Conservation (phyloP, 495 filamentous ascomycete species). For the Penicillium salamii region DNA sequence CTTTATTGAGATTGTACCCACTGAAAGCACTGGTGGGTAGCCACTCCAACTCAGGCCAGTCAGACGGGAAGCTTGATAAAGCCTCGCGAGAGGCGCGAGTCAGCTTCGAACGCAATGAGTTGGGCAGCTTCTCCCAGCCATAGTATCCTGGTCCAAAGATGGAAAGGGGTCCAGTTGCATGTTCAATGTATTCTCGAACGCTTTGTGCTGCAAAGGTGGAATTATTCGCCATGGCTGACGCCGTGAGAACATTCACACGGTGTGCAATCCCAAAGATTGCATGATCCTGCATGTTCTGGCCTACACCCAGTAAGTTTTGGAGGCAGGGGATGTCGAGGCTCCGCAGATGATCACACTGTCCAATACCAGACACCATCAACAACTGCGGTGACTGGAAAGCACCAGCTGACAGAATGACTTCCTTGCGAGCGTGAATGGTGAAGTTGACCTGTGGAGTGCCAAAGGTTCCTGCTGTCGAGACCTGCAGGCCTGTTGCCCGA, state of each 20-base stretch:
- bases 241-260: constrained; percentile 5
- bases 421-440: constrained; percentile 43
- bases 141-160: constrained; percentile 17
- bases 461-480: constrained; percentile 23
- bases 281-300: constrained; percentile 65
- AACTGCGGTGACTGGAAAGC: constrained; percentile 61
- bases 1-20: constrained; percentile 21
- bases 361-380: constrained; percentile 63
- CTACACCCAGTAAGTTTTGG: constrained; percentile 57
- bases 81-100: constrained; percentile 4
- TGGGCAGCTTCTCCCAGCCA: constrained; percentile 48
- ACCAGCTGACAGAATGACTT: constrained; percentile 60
- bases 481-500: constrained; percentile 46
- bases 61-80: constrained; percentile 38
- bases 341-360: constrained; percentile 46
- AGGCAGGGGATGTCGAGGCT: constrained; percentile 49
- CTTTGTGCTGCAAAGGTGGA: constrained; percentile 4
- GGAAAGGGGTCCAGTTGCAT: constrained; percentile 16
- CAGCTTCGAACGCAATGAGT: constrained; percentile 14
- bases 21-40: constrained; percentile 24
- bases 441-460: constrained; percentile 32
- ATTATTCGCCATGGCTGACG: constrained; percentile 6
- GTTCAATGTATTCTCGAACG: constrained; percentile 13
- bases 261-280: background rate
- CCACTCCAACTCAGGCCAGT: constrained; percentile 59